phyloP scores from a whole-genome alignment of 371 early-diverging fungal genomes.

The Mortierella sp. region DNA sequence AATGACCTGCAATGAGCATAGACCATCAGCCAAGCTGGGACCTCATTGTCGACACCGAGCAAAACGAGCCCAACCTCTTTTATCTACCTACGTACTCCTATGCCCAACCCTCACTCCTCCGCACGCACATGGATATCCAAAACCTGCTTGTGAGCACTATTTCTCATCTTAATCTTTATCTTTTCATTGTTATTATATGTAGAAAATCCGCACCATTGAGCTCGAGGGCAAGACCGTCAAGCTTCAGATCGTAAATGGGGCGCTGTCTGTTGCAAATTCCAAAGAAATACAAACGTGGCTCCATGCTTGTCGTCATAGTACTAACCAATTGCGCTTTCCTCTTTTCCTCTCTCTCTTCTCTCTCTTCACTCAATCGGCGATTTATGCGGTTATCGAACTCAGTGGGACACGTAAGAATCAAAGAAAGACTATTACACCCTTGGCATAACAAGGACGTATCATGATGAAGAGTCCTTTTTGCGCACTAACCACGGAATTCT shows the following conservation, averaged over 20 bases:
- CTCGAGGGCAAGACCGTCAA: conserved; percentile 98
- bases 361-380: not conserved
- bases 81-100: not conserved
- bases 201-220: conserved; percentile 99
- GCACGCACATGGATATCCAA: not conserved
- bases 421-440: not conserved
- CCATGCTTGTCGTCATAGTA: not conserved
- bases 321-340: not conserved
- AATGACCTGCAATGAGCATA: not conserved
- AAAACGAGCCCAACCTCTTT: conserved; percentile 10
- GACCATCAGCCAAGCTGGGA: not conserved
- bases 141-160: not conserved
- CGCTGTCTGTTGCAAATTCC: not conserved
- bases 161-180: not conserved
- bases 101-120: not conserved
- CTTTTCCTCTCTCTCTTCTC: not conserved
- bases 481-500: not conserved
- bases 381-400: not conserved
- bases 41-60: not conserved
- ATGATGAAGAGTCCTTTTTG: not conserved
- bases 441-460: not conserved
- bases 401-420: conserved; percentile 22
- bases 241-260: conserved; percentile 91
- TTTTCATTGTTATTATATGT: conserved; percentile 12
- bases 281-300: not conserved